Percentiles rank a stretch among this genome's conserved stretches.
Evolutionary conservation across 2,329 filamentous ascomycete species (phyloP).

Genomic region (Diplodia sapinea): DNA sequence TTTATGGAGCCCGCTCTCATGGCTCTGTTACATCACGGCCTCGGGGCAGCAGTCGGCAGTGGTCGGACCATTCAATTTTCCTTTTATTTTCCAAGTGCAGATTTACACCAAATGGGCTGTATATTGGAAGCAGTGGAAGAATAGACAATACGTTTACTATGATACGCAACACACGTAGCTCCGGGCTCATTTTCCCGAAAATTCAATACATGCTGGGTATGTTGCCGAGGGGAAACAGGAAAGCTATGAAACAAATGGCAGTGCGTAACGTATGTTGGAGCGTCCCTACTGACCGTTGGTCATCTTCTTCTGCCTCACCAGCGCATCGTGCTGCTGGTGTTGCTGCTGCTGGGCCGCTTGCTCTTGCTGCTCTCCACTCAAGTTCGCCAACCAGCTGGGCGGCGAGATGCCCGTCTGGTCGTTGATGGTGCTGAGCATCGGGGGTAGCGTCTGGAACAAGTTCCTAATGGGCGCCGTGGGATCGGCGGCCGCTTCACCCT

Average conservation of each 20-base stretch:
- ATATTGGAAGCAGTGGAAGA: no score
- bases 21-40: no score
- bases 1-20: no score
- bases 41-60: no score
- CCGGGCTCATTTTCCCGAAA: not conserved
- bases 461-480: slow-evolving; percentile 72
- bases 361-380: slow-evolving; percentile 47
- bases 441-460: slow-evolving; percentile 83
- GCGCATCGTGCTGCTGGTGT: slow-evolving; percentile 12
- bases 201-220: not conserved
- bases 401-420: slow-evolving; percentile 85
- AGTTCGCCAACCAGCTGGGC: slow-evolving; percentile 71
- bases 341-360: not conserved
- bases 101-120: no score
- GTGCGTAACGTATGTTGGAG: not conserved
- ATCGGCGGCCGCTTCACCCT: slow-evolving; percentile 57
- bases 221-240: not conserved
- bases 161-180: not conserved
- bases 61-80: no score
- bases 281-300: not conserved
- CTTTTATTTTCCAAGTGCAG: no score
- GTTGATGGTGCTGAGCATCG: slow-evolving; percentile 82
- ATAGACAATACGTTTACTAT: not conserved
- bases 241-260: not conserved
- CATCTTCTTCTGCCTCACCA: slow-evolving; percentile 15